Base-by-base conservation (phyloP, 2,329 filamentous ascomycete species). In the Alternaria viburni region DNA sequence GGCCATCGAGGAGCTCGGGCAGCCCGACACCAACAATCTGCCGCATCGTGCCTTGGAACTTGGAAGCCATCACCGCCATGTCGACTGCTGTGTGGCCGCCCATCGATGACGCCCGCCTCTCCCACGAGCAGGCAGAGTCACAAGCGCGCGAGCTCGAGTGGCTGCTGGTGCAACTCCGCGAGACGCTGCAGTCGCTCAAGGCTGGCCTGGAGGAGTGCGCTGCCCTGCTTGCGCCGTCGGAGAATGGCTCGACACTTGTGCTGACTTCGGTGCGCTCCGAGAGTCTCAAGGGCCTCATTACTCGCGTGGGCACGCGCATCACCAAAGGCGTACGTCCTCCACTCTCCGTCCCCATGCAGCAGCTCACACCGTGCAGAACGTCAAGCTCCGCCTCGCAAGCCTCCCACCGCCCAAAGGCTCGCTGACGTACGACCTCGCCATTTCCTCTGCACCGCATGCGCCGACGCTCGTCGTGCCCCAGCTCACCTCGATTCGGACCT, bases 261-360 rank as follows among this genome's bases (percentile, higher is more conserved):
- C 86, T 99, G 69, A 96, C 92, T 65, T 96, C 94, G 13, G 87
- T 91, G 59, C 88, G 94, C 59, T 95, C 93, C 59, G 96, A 99
- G 82, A 89, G 88, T 69, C 89, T 98, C 66, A 99, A 99, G 80
- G 96, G 96, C 17, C 92, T 93, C 72, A 88, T 98, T 64, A 98
- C 95, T 1, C 89, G 96, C 57, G 89, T 97, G 36, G 96, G 96
- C 43, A 93, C 93, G n/a, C 89, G 91, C 55, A 91, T 99, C 67
- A 91, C 97, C 67, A 97, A 97, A 79, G 95, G 93, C 69, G 92
- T 94, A 84, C 72, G 90, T 59, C 13, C 10, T 21, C 6, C 6
- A 13, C 15, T 15, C 45, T 86, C 32, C 57, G 11, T 12, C 21
- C 49, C 5, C 25, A 19, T 12, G 13, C 26, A 15, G 12, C n/a